These are phyloP conservation scores for Leucosporidium creatinivorum DNA, from an alignment of 768 basidiomycete genomes.

Conservation along the genomic window DNA sequence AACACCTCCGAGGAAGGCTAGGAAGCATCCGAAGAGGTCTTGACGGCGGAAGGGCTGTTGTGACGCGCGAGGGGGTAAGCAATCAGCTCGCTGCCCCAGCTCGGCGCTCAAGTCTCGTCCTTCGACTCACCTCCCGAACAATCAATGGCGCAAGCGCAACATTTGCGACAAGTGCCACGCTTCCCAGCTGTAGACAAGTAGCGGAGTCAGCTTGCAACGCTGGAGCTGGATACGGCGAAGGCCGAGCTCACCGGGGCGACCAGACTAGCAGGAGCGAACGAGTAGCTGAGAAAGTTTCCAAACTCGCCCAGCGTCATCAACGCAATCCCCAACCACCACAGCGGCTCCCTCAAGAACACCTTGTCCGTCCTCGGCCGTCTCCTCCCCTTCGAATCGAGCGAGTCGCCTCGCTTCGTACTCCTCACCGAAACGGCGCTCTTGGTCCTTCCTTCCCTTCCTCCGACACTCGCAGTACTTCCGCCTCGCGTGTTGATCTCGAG, in stretches of 20 bases:
- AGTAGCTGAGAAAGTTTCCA: conserved; percentile 61
- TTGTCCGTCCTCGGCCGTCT: conserved; percentile 23
- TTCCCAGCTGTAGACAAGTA: not conserved
- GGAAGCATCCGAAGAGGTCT: conserved; percentile 50
- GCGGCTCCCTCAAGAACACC: conserved; percentile 13
- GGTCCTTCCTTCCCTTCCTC: not conserved
- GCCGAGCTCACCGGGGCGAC: too few relatives aligned
- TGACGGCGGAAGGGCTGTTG: conserved; percentile 67
- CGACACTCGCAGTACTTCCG: not conserved
- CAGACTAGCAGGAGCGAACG: conserved; percentile 44
- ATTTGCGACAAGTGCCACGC: conserved; percentile 71
- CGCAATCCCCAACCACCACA: conserved; percentile 75
- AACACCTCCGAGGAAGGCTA: conserved; percentile 80
- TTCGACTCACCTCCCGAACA: conserved; percentile 47
- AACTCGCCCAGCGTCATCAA: conserved; percentile 87
- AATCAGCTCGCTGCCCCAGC: not conserved
- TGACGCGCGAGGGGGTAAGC: conserved; percentile 6
- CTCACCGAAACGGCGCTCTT: not conserved
- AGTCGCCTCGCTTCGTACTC: not conserved
- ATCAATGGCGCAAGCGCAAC: conserved; percentile 86
- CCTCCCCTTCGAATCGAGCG: not conserved
- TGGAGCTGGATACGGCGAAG: too few relatives aligned
- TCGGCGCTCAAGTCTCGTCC: not conserved
- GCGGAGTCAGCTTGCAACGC: conserved; percentile 28
- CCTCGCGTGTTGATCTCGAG: not conserved